Evolutionary conservation across 805 yeast genomes (phyloP), one percentile per base, ranked within the genome.

Genomic region (Wickerhamiella lipophila): DNA sequence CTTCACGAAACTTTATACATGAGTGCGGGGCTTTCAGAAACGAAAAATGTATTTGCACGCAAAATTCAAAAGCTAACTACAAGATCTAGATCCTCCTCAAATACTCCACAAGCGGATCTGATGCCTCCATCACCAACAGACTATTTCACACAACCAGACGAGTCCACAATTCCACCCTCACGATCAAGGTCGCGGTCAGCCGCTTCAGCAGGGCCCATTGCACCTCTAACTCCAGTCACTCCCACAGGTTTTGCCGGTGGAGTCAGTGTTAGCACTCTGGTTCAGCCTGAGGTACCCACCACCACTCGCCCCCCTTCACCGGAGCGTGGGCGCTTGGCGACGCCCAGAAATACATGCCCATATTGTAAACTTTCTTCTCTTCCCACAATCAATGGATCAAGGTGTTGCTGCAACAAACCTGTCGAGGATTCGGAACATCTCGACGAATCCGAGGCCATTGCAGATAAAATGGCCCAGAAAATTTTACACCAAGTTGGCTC

Each of bases 381-480:
- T 6, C 21, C 38, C 19, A 16, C 38, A 13, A 13, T 16, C 9
- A 16, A 32, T 15, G 38, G 38, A 13, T 15, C 8, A 6, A 6
- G 38, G 4, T 32, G 38, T 11, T 15, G 19, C 38, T 29, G 32
- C 38, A 32, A 32, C 19, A 32, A 32, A 32, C 38, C 19, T 21
- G 39, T 15, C 11, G 22, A 35, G 8, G 42, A 38, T 6, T n/a
- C 27, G 8, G 34, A 25, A 45, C 54, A n/a, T 88, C 87, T 48
- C 83, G 59, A 50, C 27, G 56, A 51, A 16, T 41, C 34, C 27
- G 52, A 42, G 27, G 63, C 56, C 32, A 56, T 52, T 21, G 65
- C 65, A 36, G 67, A 63, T 48, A 61, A 57, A 41, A 64, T 63
- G 61, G 67, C 67, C 21, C 58, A 58, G 56, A 50, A 58, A 27